Evolutionary conservation across 2,329 filamentous ascomycete species (phyloP), one percentile per base, ranked within the genome.

Genomic region (Trichothecium sympodiale): DNA sequence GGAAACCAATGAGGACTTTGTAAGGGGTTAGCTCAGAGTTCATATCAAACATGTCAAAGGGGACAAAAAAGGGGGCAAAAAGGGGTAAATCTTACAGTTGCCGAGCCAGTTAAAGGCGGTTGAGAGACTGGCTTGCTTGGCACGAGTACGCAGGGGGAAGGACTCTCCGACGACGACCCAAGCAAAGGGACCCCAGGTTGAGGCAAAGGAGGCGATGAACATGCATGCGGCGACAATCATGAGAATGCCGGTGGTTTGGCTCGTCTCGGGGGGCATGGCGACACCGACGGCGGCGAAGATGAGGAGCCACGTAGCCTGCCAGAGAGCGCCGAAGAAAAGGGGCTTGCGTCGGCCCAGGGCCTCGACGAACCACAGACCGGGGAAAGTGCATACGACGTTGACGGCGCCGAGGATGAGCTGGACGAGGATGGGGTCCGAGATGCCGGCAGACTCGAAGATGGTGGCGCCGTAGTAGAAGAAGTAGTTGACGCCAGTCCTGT

Each of bases 211-310:
- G 33, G 75, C 71, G 38, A 86, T 85, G 57, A 84, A 86, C 62
- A 85, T 72, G 55, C 76, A 83, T 3, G 80, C 76, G 36, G 80
- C 74, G 8, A 81, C 74, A 44, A 86, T 83, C 70, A 85, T 78
- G 41, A 78, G 68, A 5, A 75, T 72, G 9, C 80, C 80, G 10
- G 74, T 65, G 1, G 59, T 53, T 8, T 56, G 52, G 44, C 61
- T 69, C 26, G 52, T 50, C 5, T 55, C 54, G 0, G 65, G 68
- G 31, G 64, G 47, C 29, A 57, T 46, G 8, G 54, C 56, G 23
- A 67, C 64, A 7, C 76, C 71, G 23, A 81, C 63, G 0, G 65
- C 62, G 20, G 73, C 77, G 49, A 81, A 83, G 40, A 85, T 60
- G 26, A 78, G 59, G 35, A 83, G 67, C 65, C 76, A 82, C 3